Base-by-base conservation (phyloP, 2,329 filamentous ascomycete genomes). In the Neofusicoccum sp. region DNA sequence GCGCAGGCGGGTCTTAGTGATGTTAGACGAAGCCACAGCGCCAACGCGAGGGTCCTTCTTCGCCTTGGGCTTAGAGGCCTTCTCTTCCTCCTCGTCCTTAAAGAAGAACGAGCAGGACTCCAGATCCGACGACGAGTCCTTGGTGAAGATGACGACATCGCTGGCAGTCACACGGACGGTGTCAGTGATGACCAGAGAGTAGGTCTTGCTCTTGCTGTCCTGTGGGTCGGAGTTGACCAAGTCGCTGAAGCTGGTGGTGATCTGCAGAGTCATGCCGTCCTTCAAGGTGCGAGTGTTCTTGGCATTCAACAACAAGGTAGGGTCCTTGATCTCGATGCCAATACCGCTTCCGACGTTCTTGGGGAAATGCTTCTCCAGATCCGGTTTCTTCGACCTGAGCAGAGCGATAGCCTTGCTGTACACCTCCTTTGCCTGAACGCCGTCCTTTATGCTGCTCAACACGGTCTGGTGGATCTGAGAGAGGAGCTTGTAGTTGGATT, bases 71-170 rank as follows among this genome's bases (percentile, higher is more conserved):
- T 95, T 96, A n/a, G 91, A 89, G 8, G 89, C 84, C 33, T 90
- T 89, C 73, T 91, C 87, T 64, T 91, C 86, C 66, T 96, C 90
- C 63, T 96, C 92, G 67, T 98, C 93, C 72, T 96, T 96, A 81
- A 99, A 99, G 78, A 97, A 98, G 81, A 99, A 99, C 0, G 93
- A 96, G 40, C 93, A 93, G 3, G 92, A 92, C 69, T 98, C 95
- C 62, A 96, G 86, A 70, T 96, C 93, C 30, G 90, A 90, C 2
- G 93, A 88, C 0, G 93, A 93, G 71, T 97, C 93, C 62, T 91
- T 92, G 16, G 95, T 99, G 77, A 99, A 98, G 30, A 97, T 87
- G 33, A 92, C 88, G 0, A 89, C 85, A 54, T 96, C 91, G n/a
- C 79, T 72, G 34, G 85, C 81, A 9, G 89, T 90, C 53, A 97